These are phyloP conservation scores for Claviceps pazoutovae DNA, from an alignment of 2,329 filamentous ascomycete species.

Conservation along the genomic window DNA sequence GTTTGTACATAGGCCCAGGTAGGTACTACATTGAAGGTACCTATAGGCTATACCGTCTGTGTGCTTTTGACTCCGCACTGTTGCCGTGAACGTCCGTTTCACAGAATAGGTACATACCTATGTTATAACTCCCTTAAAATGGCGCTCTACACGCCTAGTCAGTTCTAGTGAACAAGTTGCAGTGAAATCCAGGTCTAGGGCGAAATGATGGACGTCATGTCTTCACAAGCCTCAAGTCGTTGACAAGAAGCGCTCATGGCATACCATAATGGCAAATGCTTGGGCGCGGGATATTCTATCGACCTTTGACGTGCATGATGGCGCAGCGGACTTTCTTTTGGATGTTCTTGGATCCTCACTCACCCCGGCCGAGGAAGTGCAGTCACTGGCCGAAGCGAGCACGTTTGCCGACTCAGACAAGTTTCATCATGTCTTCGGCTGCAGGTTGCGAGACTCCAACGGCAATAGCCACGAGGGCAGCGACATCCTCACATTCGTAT, in stretches of 20 bases:
- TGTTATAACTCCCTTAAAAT: background rate
- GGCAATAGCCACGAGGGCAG: conserved; percentile 16
- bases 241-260: background rate
- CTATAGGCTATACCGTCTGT: too few relatives aligned
- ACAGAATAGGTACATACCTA: background rate
- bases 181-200: background rate
- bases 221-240: background rate
- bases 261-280: background rate
- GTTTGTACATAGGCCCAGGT: background rate
- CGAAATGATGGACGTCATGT: background rate
- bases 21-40: too few relatives aligned
- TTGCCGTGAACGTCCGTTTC: background rate
- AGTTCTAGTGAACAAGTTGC: background rate
- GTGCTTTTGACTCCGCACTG: too few relatives aligned
- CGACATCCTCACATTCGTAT: conserved; percentile 21
- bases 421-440: conserved; percentile 21
- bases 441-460: conserved; percentile 7
- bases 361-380: conserved; percentile 14
- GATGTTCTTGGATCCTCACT: conserved; percentile 15
- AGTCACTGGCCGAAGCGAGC: conserved; percentile 16
- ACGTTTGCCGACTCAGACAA: conserved; percentile 20
- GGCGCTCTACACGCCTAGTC: background rate
- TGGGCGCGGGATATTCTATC: conserved; percentile 3
- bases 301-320: conserved; percentile 21
- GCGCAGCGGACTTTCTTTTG: conserved; percentile 18